Percentiles rank a stretch among this genome's conserved stretches.
Evolutionary conservation across 192 early-diverging fungal species (phyloP).

Genomic region (Mortierella antarctica): DNA sequence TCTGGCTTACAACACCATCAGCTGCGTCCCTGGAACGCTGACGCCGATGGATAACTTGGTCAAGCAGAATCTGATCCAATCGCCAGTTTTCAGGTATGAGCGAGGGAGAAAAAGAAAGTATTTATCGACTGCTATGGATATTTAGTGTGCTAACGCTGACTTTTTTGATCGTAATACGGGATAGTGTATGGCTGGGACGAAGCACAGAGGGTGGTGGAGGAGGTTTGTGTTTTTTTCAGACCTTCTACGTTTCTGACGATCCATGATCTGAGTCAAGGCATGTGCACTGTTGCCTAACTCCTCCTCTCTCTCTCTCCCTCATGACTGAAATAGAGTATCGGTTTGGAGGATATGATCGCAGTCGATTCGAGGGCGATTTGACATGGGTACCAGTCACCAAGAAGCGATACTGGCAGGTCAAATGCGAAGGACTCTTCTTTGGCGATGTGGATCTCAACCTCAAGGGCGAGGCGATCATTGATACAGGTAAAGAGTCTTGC

Average conservation of each 20-base stretch:
- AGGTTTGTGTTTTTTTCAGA: slow-evolving; percentile 27
- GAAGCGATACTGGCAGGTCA: slow-evolving; percentile 69
- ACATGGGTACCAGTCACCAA: slow-evolving; percentile 60
- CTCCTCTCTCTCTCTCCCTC: background rate
- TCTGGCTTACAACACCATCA: slow-evolving; percentile 66
- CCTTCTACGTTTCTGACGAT: background rate
- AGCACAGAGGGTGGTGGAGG: slow-evolving; percentile 56
- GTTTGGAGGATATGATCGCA: slow-evolving; percentile 60
- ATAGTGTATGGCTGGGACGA: slow-evolving; percentile 70
- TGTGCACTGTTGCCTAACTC: background rate
- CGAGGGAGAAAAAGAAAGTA: background rate
- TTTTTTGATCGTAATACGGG: background rate
- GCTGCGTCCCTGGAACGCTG: slow-evolving; percentile 51
- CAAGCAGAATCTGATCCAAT: slow-evolving; percentile 63
- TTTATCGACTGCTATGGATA: background rate
- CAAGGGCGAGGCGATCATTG: slow-evolving; percentile 54
- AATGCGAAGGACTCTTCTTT: slow-evolving; percentile 46
- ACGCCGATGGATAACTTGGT: slow-evolving; percentile 70
- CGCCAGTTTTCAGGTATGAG: slow-evolving; percentile 61
- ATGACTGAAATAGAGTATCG: slow-evolving; percentile 49
- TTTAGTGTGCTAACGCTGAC: no score
- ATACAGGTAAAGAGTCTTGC: slow-evolving; percentile 45
- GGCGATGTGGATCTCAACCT: slow-evolving; percentile 24
- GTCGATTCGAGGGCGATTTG: slow-evolving; percentile 52
- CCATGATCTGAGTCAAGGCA: background rate